Evolutionary conservation across 2,329 filamentous ascomycete species (phyloP), one percentile per base, ranked within the genome.

Genomic region (Tolypocladium paradoxum): DNA sequence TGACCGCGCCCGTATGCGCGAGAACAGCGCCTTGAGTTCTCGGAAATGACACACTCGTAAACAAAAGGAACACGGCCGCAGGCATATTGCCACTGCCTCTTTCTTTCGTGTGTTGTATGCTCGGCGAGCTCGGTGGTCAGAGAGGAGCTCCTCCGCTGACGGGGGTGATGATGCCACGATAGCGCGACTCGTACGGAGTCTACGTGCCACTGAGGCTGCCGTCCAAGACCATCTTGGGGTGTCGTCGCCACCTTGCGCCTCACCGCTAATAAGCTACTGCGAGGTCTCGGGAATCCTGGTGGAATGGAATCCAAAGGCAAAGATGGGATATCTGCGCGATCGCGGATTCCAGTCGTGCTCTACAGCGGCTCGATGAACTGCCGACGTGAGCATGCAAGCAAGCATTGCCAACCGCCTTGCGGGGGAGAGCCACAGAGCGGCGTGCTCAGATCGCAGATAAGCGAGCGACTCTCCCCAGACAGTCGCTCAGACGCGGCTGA

Each of bases 381-480:
- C 6, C 29, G 29, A 29, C 29, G 6, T 29, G 4, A 7, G 2
- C 29, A 29, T 29, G 29, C 24, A 31, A 29, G 43, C 27, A n/a
- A 29, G 29, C 4, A 29, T 29, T 29, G 4, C 27, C 43, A 31
- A 46, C 27, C 43, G 11, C 43, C 27, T 31, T 31, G 43, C 43
- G 43, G 43, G 40, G 43, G 40, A 29, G 14, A 27, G 31, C 22
- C 31, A 49, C 12, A 12, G 14, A 40, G 5, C 36, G 50, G 5
- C 36, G 50, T 53, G 51, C 53, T 34, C 35, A 38, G 50, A 43
- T 47, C 22, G 33, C 35, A 46, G 53, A 53, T 55, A 46, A 55
- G 53, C 53, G 53, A 55, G 53, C 49, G 33, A 34, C 47, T 36
- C 33, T 31, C 50, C 47, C 36, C 46, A 46, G 51, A 55, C 49